Evolutionary conservation across 2,329 filamentous ascomycete species (phyloP).

Genomic region (Sarocladiaceae sp.): DNA sequence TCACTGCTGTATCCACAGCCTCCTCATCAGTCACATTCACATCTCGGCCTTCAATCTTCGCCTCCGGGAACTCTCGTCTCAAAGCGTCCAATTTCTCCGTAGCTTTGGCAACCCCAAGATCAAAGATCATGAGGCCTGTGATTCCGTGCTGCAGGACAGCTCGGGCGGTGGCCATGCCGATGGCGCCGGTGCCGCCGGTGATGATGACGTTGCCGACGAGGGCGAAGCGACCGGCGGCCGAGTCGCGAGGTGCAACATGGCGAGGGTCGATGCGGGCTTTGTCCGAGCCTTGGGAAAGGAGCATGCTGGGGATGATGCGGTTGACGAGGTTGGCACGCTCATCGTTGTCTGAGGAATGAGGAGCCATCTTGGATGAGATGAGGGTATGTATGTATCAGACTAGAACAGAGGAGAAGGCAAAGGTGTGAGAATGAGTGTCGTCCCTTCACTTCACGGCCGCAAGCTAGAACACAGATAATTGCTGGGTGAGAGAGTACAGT

Average conservation of each 20-base stretch:
- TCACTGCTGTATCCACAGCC: constrained; percentile 12
- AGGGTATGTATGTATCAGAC: background rate
- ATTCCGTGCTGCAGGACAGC: constrained; percentile 65
- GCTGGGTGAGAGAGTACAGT: too few species aligned
- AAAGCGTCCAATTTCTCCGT: constrained; percentile 11
- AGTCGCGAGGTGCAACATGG: constrained; percentile 9
- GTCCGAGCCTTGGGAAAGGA: constrained; percentile 14
- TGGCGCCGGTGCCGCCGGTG: constrained; percentile 50
- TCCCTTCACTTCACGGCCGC: too few species aligned
- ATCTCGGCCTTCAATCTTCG: constrained; percentile 10
- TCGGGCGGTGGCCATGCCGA: constrained; percentile 7
- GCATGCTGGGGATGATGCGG: constrained; percentile 21
- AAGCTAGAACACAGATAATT: too few species aligned
- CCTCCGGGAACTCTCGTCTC: constrained; percentile 15
- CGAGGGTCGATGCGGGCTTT: background rate
- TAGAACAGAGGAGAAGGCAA: too few species aligned
- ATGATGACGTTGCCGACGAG: constrained; percentile 23
- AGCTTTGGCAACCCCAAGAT: constrained; percentile 36
- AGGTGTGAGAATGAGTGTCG: too few species aligned
- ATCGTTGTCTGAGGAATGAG: background rate
- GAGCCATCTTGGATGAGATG: background rate
- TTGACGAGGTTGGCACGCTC: constrained; percentile 17
- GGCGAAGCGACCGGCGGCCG: constrained; percentile 22
- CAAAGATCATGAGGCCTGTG: constrained; percentile 52
- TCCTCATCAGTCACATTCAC: constrained; percentile 17